A percentile compares a stretch with the other conserved stretches of the same genome.
phyloP scores from a whole-genome alignment of 192 early-diverging fungal species.

The Entomortierella lignicola region DNA sequence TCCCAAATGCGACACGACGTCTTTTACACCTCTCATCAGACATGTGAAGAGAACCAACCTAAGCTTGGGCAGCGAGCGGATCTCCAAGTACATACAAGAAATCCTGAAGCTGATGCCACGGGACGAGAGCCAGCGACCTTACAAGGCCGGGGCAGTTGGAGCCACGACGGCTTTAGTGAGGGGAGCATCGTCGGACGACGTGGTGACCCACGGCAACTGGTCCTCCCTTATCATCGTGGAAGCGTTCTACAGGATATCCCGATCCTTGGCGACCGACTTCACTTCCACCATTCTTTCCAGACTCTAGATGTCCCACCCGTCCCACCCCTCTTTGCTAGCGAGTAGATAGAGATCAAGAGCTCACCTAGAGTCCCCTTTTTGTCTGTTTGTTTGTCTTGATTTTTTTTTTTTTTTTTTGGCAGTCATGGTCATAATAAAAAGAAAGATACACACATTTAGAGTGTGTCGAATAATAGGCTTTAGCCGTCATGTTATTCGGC shows the following conservation, averaged over 20 bases:
- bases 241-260: too few relatives aligned
- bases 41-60: too few relatives aligned
- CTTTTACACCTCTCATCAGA: too few relatives aligned
- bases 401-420: not conserved
- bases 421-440: not conserved
- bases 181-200: too few relatives aligned
- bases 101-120: not conserved
- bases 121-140: not conserved
- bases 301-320: constrained; percentile 2
- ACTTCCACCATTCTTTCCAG: too few relatives aligned
- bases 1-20: too few relatives aligned
- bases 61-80: too few relatives aligned
- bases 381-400: not conserved
- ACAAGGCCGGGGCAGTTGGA: not conserved
- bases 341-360: constrained; percentile 15
- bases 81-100: not conserved
- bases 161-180: too few relatives aligned
- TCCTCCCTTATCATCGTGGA: too few relatives aligned
- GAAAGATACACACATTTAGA: constrained; percentile 6
- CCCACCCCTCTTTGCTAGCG: constrained; percentile 1
- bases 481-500: too few relatives aligned
- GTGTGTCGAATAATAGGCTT: not conserved
- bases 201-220: too few relatives aligned
- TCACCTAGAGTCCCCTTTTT: constrained; percentile 9
- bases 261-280: too few relatives aligned